A percentile compares a stretch with the other conserved stretches of the same genome.
These are phyloP conservation scores for Colletotrichum coccodes DNA, from an alignment of 2,329 filamentous ascomycete species.

Conservation along the genomic window DNA sequence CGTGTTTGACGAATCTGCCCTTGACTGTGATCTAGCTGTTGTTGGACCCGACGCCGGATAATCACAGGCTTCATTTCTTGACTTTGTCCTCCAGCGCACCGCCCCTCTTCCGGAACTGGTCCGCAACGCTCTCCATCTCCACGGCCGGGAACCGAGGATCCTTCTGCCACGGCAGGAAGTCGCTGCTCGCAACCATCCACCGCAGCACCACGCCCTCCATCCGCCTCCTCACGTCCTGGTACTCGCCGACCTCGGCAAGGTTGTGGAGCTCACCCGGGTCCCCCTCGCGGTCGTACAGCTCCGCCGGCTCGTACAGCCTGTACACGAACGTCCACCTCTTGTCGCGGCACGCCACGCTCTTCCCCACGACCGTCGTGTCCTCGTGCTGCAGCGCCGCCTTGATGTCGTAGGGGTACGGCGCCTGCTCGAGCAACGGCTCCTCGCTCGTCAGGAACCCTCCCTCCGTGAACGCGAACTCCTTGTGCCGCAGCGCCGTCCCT, in stretches of 20 bases:
- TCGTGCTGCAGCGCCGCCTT: conserved; percentile 56
- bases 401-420: conserved; percentile 56
- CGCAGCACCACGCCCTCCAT: conserved; percentile 46
- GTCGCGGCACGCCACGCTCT: conserved; percentile 49
- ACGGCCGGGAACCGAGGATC: conserved; percentile 48
- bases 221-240: conserved; percentile 36
- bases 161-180: conserved; percentile 47
- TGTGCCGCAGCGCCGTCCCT: conserved; percentile 40
- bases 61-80: background rate
- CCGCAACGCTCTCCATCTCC: conserved; percentile 41
- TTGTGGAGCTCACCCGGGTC: conserved; percentile 53
- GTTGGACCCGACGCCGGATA: background rate
- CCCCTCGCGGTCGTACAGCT: conserved; percentile 51
- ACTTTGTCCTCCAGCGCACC: background rate
- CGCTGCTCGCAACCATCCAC: conserved; percentile 48
- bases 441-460: conserved; percentile 55
- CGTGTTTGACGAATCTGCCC: background rate
- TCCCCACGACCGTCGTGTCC: conserved; percentile 53
- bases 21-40: background rate
- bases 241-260: conserved; percentile 42
- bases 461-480: conserved; percentile 54
- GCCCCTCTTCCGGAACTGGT: conserved; percentile 34
- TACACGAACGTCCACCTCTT: conserved; percentile 55
- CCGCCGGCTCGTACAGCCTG: conserved; percentile 54
- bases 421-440: conserved; percentile 55